Base-by-base conservation (phyloP, 495 filamentous ascomycete genomes). In the Jackrogersella minutella region DNA sequence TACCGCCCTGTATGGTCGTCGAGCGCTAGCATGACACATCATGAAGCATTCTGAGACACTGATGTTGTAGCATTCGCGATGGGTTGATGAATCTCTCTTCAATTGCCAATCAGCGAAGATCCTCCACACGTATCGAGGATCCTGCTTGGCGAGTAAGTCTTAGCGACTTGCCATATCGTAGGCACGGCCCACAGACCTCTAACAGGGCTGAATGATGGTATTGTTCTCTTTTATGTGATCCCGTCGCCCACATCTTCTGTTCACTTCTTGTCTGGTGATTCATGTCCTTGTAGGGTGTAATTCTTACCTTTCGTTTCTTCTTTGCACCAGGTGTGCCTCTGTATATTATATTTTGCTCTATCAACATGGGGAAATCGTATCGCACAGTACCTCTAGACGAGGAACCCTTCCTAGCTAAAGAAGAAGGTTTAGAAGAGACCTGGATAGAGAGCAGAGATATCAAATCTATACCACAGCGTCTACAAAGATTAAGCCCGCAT, bases 321-420 rank as follows among this genome's bases (percentile, higher is more conserved):
- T 50, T 72, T 26, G 72, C 76, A 78, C 77, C 78, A 58, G 77
- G 78, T 58, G 78, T 81, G 77, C 76, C 76, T 57, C 67, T 68
- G n/a, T 62, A 56, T 55, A 59, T 56, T 22, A 70, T 44, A 43
- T 65, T 56, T 14, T 67, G 24, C 64, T 68, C 28, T 55, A 49
- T 36, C 40, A 76, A 24, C 7, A 62, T 78, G 76, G 57, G 69
- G 19, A 72, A 74, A 24, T 41, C 58, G 22, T 79, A 78, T 52
- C 74, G 69, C 13, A 46, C 71, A 1, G 73, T 78, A 19, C 55
- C 72, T 66, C 71, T 76, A 28, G 78, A 80, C 31, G 77, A 81
- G 66, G 80, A 82, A 36, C 67, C 68, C 44, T 72, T 78, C 31
- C 54, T 73, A 33, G 31, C 66, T 39, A 62, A 73, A 68, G 66